A percentile compares a stretch with the other conserved stretches of the same genome.
These are phyloP conservation scores for Aspergillus vadensis DNA, from an alignment of 2,329 filamentous ascomycete species.

Conservation along the genomic window DNA sequence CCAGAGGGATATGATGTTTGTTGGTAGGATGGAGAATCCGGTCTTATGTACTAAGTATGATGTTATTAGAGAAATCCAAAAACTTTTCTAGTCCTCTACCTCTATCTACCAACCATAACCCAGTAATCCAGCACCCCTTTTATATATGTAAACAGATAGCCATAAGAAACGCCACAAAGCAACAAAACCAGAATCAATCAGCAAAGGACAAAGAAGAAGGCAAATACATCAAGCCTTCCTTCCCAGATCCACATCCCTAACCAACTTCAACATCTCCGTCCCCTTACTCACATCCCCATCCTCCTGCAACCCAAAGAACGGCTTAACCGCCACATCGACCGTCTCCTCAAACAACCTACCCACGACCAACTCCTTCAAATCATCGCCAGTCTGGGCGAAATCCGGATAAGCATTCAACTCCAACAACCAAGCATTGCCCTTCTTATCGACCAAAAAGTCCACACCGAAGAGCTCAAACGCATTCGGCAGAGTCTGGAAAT, in stretches of 20 bases:
- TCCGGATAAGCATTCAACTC: slow-evolving; percentile 97
- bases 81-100: too few relatives aligned
- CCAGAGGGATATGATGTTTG: not conserved
- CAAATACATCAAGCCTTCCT: slow-evolving; percentile 27
- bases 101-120: too few relatives aligned
- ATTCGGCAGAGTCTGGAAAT: slow-evolving; percentile 88
- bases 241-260: slow-evolving; percentile 46
- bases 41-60: not conserved
- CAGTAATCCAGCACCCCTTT: not conserved
- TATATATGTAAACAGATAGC: not conserved
- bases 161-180: not conserved
- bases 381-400: slow-evolving; percentile 84
- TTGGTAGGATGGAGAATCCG: too few relatives aligned
- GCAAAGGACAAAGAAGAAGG: too few relatives aligned
- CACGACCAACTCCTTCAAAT: slow-evolving; percentile 68
- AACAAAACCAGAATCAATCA: not conserved
- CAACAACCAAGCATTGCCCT: slow-evolving; percentile 70
- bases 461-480: slow-evolving; percentile 91
- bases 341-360: slow-evolving; percentile 75
- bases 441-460: slow-evolving; percentile 79
- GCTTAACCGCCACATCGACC: slow-evolving; percentile 64
- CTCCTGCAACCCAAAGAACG: slow-evolving; percentile 61
- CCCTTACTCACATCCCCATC: slow-evolving; percentile 18
- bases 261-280: slow-evolving; percentile 39
- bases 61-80: too few relatives aligned